Evolutionary conservation across 371 early-diverging fungal species (phyloP).

Genomic region (Mucor racemosus): DNA sequence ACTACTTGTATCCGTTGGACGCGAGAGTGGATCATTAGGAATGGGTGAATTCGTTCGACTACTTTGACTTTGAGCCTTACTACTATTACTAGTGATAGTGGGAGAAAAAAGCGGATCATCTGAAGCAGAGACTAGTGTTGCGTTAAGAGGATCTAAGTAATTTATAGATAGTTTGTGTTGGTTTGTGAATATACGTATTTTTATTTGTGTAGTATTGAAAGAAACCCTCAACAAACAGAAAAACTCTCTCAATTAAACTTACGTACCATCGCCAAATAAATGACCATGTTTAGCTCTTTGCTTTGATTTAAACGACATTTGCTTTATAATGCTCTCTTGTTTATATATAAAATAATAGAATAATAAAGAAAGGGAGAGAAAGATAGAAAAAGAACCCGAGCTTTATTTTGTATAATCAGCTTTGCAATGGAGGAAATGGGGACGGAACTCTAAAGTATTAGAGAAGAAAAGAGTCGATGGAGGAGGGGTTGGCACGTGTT

Average conservation of each 20-base stretch:
- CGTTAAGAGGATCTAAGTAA: slow-evolving; percentile 41
- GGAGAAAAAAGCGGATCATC: slow-evolving; percentile 41
- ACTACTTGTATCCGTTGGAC: slow-evolving; percentile 15
- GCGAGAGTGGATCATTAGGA: slow-evolving; percentile 20
- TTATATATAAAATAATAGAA: no score
- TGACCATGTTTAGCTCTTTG: slow-evolving; percentile 52
- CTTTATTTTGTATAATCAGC: neutral
- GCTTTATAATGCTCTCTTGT: neutral
- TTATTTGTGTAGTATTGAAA: neutral
- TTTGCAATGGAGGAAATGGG: neutral
- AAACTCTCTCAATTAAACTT: neutral
- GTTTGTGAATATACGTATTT: no score
- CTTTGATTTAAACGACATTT: slow-evolving; percentile 51
- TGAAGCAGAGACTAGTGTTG: slow-evolving; percentile 23
- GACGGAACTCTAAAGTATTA: neutral
- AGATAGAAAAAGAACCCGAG: neutral
- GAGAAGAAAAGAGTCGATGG: neutral
- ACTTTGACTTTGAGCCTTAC: slow-evolving; percentile 9
- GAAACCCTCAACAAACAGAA: neutral
- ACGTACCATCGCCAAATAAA: slow-evolving; percentile 54
- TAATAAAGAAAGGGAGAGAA: neutral
- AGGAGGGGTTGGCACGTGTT: neutral
- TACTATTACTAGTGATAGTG: neutral
- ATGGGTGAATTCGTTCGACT: slow-evolving; percentile 16
- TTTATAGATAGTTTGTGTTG: no score